Evolutionary conservation across 2,329 filamentous ascomycete genomes (phyloP).

Genomic region (Colletotrichum sp.): DNA sequence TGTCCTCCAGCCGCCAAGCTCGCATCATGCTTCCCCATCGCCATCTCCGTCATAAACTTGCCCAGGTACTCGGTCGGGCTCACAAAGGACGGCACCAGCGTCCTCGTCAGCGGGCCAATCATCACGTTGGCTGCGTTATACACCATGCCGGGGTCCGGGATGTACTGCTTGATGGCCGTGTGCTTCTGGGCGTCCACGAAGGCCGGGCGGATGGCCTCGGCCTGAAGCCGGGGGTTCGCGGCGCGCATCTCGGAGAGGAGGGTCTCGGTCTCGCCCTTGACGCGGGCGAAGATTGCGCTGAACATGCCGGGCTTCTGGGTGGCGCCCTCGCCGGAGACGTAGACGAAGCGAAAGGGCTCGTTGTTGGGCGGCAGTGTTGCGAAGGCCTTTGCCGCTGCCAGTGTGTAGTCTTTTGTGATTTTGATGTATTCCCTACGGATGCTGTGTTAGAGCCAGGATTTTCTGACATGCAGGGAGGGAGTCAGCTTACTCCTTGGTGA

Average conservation of each 20-base stretch:
- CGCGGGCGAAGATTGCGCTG: conserved; percentile 61
- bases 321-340: conserved; percentile 69
- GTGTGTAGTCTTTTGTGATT: conserved; percentile 71
- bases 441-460: neutral
- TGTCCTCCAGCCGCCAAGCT: conserved; percentile 27
- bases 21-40: conserved; percentile 43
- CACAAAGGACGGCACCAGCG: conserved; percentile 25
- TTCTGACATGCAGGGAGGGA: neutral
- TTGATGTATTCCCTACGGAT: conserved; percentile 61
- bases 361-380: conserved; percentile 44
- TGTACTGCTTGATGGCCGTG: conserved; percentile 43
- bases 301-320: conserved; percentile 61
- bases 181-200: conserved; percentile 59
- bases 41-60: conserved; percentile 47
- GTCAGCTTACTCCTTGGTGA: conserved; percentile 59
- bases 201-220: conserved; percentile 63
- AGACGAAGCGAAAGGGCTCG: conserved; percentile 71
- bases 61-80: conserved; percentile 52
- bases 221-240: conserved; percentile 50
- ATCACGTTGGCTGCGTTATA: conserved; percentile 11
- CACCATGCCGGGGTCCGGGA: conserved; percentile 34
- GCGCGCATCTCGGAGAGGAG: conserved; percentile 58
- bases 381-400: conserved; percentile 69
- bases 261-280: conserved; percentile 72
- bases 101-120: conserved; percentile 31